phyloP scores from a whole-genome alignment of 441 rosid genomes.

The Croton laevigatus region DNA sequence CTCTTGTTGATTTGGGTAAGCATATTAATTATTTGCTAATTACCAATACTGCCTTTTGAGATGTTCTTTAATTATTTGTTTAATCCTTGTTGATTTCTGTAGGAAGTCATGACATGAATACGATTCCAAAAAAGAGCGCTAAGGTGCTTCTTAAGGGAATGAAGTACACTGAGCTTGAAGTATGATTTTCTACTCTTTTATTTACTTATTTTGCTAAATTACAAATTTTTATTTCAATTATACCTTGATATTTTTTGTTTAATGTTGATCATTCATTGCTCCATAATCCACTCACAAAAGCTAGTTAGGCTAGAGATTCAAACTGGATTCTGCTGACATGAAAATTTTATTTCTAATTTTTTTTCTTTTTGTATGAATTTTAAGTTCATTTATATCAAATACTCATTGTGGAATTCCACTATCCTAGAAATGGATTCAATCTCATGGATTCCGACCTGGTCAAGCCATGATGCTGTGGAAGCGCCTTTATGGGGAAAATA shows the following conservation, averaged over 20 bases:
- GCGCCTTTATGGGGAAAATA: slow-evolving; percentile 62
- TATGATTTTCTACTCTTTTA: slow-evolving; percentile 19
- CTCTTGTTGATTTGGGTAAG: slow-evolving; percentile 32
- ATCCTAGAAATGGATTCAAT: slow-evolving; percentile 75
- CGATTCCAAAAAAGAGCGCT: slow-evolving; percentile 24
- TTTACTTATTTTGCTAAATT: neutral
- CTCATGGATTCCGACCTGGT: slow-evolving; percentile 77
- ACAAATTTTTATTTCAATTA: too few species aligned
- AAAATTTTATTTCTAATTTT: too few species aligned
- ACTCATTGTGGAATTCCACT: neutral
- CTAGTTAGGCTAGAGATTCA: too few species aligned
- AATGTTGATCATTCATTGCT: too few species aligned
- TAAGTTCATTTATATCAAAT: too few species aligned
- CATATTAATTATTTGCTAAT: neutral
- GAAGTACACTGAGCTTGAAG: slow-evolving; percentile 65
- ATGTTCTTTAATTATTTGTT: neutral
- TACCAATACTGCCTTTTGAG: neutral
- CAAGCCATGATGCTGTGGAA: slow-evolving; percentile 97
- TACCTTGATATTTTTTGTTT: too few species aligned
- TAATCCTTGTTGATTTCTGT: neutral
- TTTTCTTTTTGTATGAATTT: too few species aligned
- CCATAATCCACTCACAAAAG: too few species aligned
- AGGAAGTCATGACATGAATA: slow-evolving; percentile 24
- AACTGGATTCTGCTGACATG: too few species aligned
- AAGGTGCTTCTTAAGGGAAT: slow-evolving; percentile 70